Evolutionary conservation across 257 asterid species (phyloP), one percentile per base, ranked within the genome.

Genomic region (Handroanthus guayacan): DNA sequence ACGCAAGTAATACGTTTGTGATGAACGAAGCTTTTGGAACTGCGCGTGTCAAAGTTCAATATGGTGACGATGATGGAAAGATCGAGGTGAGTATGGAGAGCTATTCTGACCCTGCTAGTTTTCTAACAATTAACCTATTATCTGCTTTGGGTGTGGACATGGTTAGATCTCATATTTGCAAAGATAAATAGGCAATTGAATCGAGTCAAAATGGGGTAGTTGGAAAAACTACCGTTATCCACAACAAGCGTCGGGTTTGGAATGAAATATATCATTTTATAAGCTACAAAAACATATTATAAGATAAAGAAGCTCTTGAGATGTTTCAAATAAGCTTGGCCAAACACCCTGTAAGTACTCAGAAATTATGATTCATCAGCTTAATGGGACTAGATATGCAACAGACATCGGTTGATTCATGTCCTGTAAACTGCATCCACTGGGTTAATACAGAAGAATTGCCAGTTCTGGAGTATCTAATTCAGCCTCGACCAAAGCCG

Each of bases 381-480:
- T n/a, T 14, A 31, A 67, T 43, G 63, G 50, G 20, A 10, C 14
- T 43, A 67, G 61, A 71, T 18, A 36, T 50, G 54, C 25, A 37
- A 57, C 84, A 89, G 95, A 77, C 72, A 64, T 79, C 95, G 0
- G 82, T 89, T 0, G 89, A 87, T 13, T 89, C 90, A 17, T 89
- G 95, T 54, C 95, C 90, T 9, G 90, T 89, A 17, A 87, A 85
- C 78, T 89, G 92, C 84, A 89, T 89, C 79, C 84, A 87, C 76
- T 86, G 92, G 92, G 92, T 89, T 1, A 84, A 87, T 25, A 69
- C 81, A 12, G 87, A 87, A 52, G 87, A 87, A n/a, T 56, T 89
- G 62, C 78, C 67, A 41, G 88, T 74, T 62, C 86, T 87, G 1
- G 91, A 89, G 83, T 64, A 83, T 74, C 77, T 87, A 14, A 85